phyloP scores from a whole-genome alignment of 2,329 filamentous ascomycete genomes.

The Botryotinia globosa region DNA sequence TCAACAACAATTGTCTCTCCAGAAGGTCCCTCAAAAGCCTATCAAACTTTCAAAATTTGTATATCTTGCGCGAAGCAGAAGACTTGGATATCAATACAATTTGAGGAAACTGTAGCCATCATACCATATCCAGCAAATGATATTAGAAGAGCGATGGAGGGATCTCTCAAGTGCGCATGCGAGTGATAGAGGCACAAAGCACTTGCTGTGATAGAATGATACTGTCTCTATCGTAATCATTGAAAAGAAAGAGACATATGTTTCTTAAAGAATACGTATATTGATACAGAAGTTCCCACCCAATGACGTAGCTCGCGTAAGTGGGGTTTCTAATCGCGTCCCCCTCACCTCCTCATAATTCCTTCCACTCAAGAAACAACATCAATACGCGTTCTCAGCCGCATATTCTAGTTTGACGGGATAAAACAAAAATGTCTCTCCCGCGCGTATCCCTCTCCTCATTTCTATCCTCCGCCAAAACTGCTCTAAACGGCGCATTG shows the following conservation, averaged over 20 bases:
- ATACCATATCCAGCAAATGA: background rate
- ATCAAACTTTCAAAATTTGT: background rate
- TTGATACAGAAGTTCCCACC: background rate
- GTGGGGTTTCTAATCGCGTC: background rate
- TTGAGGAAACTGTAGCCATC: background rate
- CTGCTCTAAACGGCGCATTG: conserved; percentile 45
- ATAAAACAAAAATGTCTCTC: conserved; percentile 29
- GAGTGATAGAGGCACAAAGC: background rate
- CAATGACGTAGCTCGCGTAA: background rate
- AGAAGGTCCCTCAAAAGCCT: background rate
- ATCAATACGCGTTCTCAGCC: background rate
- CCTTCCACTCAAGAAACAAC: background rate
- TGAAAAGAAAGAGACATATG: background rate
- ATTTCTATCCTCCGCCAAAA: conserved; percentile 52
- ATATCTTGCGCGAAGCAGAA: background rate
- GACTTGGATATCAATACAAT: background rate
- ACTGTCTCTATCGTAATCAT: background rate
- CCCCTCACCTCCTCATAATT: background rate
- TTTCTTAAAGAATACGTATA: background rate
- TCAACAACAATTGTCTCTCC: background rate
- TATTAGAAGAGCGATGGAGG: background rate
- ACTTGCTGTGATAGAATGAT: background rate
- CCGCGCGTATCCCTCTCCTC: conserved; percentile 44
- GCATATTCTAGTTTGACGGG: background rate
- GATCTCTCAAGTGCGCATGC: background rate